These are phyloP conservation scores for Yamadazyma paraphyllophila DNA, from an alignment of 805 yeast genomes.

Conservation along the genomic window DNA sequence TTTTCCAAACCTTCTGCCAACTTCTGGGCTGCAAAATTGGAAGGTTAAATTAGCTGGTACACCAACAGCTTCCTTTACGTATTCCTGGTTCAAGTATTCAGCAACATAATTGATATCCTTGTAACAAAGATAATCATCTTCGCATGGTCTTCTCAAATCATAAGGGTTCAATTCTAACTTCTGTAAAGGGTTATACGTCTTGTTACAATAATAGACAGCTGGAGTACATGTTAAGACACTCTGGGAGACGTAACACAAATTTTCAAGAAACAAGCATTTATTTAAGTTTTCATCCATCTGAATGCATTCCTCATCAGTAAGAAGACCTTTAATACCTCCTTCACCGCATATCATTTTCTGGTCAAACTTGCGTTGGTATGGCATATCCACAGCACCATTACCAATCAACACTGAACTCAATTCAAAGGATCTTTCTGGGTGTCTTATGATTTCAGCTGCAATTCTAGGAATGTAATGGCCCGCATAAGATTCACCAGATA, in stretches of 20 bases:
- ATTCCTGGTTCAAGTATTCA: constrained; percentile 48
- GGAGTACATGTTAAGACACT: constrained; percentile 9
- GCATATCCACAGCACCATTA: constrained; percentile 83
- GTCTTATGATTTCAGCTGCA: constrained; percentile 37
- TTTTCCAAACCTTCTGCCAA: constrained; percentile 40
- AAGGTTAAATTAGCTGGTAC: constrained; percentile 42
- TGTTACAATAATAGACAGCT: constrained; percentile 8
- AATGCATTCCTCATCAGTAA: constrained; percentile 25
- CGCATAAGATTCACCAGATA: constrained; percentile 42
- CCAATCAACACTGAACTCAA: constrained; percentile 83
- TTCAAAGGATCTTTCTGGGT: constrained; percentile 41
- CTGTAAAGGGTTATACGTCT: constrained; percentile 4
- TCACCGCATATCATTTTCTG: constrained; percentile 85
- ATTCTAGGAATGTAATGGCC: constrained; percentile 45
- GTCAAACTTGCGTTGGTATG: constrained; percentile 67
- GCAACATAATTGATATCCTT: constrained; percentile 44
- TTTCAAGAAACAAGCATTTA: constrained; percentile 2
- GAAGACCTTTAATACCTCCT: constrained; percentile 27
- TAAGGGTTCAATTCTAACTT: constrained; percentile 9
- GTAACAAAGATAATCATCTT: constrained; percentile 39
- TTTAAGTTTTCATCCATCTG: constrained; percentile 20
- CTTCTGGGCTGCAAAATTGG: constrained; percentile 42
- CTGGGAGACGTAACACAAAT: background rate
- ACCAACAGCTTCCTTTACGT: constrained; percentile 53
- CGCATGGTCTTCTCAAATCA: constrained; percentile 13